phyloP scores from a whole-genome alignment of 768 basidiomycete genomes.

The Phallus indusiatus region DNA sequence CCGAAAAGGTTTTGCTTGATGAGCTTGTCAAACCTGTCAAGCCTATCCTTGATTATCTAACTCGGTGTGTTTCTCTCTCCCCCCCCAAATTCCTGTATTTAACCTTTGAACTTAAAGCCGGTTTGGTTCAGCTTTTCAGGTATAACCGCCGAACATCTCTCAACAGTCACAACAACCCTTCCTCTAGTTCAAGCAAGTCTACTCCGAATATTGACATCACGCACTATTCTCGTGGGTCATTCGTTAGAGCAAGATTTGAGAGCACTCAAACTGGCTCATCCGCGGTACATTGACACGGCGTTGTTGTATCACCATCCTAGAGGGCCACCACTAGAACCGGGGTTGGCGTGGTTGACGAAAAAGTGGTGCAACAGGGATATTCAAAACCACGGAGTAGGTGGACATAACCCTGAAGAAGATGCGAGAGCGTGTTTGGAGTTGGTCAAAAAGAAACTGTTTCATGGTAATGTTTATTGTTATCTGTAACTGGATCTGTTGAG shows the following conservation, averaged over 20 bases:
- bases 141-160: constrained; percentile 75
- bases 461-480: no score
- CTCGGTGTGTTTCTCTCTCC: constrained; percentile 41
- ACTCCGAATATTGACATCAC: constrained; percentile 49
- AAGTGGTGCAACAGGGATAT: constrained; percentile 91
- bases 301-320: constrained; percentile 87
- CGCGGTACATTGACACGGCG: constrained; percentile 86
- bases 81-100: not conserved
- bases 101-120: not conserved
- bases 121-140: constrained; percentile 77
- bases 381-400: constrained; percentile 73
- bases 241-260: constrained; percentile 91
- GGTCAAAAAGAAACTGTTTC: constrained; percentile 67
- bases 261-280: constrained; percentile 80
- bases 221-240: constrained; percentile 84
- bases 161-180: constrained; percentile 65
- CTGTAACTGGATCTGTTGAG: no score
- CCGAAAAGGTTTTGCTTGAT: constrained; percentile 73
- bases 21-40: constrained; percentile 82
- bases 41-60: constrained; percentile 87
- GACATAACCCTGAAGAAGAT: constrained; percentile 91
- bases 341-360: constrained; percentile 92
- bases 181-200: constrained; percentile 68
- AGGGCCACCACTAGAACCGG: constrained; percentile 88
- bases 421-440: constrained; percentile 83